phyloP scores from a whole-genome alignment of 2,329 filamentous ascomycete genomes.

The Colletotrichum navitas region DNA sequence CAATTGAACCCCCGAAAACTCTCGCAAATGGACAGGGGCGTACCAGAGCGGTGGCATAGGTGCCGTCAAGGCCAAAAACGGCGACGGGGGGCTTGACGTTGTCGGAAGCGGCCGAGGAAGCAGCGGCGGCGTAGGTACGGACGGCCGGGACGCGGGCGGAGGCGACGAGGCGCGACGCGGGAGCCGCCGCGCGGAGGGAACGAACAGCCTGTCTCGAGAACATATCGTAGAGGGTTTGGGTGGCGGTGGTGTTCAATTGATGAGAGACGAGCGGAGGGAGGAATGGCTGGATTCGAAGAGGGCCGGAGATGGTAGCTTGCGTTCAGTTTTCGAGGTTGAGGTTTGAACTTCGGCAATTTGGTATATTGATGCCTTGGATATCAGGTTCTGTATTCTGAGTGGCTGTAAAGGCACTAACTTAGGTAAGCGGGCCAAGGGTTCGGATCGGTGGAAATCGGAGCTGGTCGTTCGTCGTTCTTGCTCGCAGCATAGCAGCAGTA shows the following conservation, averaged over 20 bases:
- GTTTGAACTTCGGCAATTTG: conserved; percentile 57
- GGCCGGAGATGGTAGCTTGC: conserved; percentile 31
- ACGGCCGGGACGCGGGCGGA: conserved; percentile 65
- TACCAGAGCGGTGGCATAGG: conserved; percentile 99
- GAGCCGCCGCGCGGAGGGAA: conserved; percentile 68
- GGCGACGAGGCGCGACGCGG: conserved; percentile 68
- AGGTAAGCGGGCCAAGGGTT: conserved; percentile 29
- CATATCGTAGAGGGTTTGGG: conserved; percentile 58
- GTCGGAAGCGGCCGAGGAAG: conserved; percentile 71
- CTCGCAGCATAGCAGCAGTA: not conserved
- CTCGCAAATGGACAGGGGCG: conserved; percentile 51
- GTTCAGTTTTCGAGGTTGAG: conserved; percentile 52
- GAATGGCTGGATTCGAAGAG: conserved; percentile 39
- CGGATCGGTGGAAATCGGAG: conserved; percentile 40
- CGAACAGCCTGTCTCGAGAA: conserved; percentile 71
- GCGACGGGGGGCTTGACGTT: conserved; percentile 87
- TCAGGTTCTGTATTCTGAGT: not conserved
- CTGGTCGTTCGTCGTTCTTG: conserved; percentile 2
- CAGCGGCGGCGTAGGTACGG: conserved; percentile 79
- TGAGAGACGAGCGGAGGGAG: conserved; percentile 43
- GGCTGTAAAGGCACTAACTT: conserved; percentile 54
- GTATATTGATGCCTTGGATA: conserved; percentile 55
- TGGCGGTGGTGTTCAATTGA: conserved; percentile 40
- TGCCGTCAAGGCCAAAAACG: conserved; percentile 96
- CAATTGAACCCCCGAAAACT: conserved; percentile 28